phyloP scores from a whole-genome alignment of 306 rosid species.

The Rubus parviflorus region DNA sequence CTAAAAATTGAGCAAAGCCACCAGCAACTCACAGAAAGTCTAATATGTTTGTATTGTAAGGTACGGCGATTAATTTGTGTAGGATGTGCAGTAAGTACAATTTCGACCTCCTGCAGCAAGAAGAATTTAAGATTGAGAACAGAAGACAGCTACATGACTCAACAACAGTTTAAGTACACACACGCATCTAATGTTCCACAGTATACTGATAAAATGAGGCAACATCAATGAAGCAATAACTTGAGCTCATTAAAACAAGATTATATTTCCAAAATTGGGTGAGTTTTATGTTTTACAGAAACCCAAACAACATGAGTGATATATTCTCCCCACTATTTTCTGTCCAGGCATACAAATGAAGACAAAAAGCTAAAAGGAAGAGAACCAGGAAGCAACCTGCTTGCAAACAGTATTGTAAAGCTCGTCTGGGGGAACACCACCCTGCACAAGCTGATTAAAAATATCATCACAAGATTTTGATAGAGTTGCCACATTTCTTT shows the following conservation, averaged over 20 bases:
- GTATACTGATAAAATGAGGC: not conserved
- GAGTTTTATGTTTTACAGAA: not conserved
- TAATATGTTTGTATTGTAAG: conserved; percentile 78
- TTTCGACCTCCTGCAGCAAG: conserved; percentile 74
- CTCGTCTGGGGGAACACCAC: conserved; percentile 71
- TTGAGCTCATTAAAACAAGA: not conserved
- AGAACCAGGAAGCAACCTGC: conserved; percentile 49
- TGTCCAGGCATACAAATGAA: conserved; percentile 13
- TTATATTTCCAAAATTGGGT: not conserved
- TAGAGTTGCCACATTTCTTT: conserved; percentile 49
- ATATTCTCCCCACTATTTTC: conserved; percentile 4
- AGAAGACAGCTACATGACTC: conserved; percentile 8
- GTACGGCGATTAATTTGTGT: conserved; percentile 97
- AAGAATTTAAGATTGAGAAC: conserved; percentile 17
- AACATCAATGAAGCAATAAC: conserved; percentile 8
- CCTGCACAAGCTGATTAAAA: conserved; percentile 73
- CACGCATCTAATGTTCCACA: not conserved
- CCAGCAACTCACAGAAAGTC: conserved; percentile 67
- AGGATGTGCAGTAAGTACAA: conserved; percentile 98
- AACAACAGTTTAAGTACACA: conserved; percentile 1
- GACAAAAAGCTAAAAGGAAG: conserved; percentile 1
- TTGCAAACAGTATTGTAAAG: conserved; percentile 84
- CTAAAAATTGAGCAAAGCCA: conserved; percentile 11
- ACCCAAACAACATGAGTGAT: not conserved
- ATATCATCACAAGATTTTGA: conserved; percentile 87